These are phyloP conservation scores for Citropsis articulata DNA, from an alignment of 345 rosid genomes.

Conservation along the genomic window DNA sequence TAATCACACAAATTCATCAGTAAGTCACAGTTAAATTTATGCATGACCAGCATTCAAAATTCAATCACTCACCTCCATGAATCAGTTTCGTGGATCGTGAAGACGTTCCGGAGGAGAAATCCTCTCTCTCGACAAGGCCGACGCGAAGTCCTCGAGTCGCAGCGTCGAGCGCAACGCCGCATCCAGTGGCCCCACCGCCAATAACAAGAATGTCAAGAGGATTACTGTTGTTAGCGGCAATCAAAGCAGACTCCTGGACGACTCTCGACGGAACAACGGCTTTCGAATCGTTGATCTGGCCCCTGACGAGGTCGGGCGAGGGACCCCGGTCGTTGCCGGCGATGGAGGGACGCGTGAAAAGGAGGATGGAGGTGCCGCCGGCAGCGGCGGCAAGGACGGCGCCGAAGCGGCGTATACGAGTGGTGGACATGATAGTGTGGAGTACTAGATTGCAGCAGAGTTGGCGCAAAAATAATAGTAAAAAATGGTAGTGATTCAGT, in stretches of 20 bases:
- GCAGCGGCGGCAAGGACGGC: conserved; percentile 37
- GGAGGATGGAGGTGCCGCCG: conserved; percentile 35
- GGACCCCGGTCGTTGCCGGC: conserved; percentile 57
- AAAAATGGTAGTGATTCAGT: neutral
- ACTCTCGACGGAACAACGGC: conserved; percentile 68
- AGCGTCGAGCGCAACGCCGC: conserved; percentile 95
- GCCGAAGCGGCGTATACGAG: conserved; percentile 62
- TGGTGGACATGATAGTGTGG: conserved; percentile 43
- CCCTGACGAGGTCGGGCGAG: conserved; percentile 42
- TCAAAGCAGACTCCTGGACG: conserved; percentile 61
- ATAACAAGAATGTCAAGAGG: conserved; percentile 88
- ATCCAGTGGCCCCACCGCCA: conserved; percentile 99
- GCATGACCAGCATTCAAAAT: neutral
- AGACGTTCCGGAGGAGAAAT: conserved; percentile 93
- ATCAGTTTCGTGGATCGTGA: conserved; percentile 94
- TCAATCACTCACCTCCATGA: conserved; percentile 67
- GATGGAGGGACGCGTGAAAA: conserved; percentile 29
- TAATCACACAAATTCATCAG: neutral
- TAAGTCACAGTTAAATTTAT: neutral
- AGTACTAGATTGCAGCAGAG: neutral
- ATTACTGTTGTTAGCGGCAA: conserved; percentile 44
- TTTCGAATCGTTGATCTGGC: conserved; percentile 46
- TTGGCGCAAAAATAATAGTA: too few species aligned
- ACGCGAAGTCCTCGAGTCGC: conserved; percentile 85
- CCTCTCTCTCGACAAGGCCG: conserved; percentile 93